phyloP scores from a whole-genome alignment of 192 early-diverging fungal species.

The Dispira simplex region DNA sequence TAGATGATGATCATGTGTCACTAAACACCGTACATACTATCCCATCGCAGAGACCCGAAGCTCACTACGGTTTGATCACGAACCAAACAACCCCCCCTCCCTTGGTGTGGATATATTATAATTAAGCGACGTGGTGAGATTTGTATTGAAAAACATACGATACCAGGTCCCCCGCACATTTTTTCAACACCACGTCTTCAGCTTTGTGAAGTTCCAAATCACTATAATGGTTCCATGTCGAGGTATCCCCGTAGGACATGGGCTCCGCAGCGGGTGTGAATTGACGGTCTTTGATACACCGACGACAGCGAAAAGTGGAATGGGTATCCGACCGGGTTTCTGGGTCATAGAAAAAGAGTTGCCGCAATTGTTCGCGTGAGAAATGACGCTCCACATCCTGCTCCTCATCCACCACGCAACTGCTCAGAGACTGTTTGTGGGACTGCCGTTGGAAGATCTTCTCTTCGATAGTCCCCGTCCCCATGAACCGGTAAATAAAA shows the following conservation, averaged over 20 bases:
- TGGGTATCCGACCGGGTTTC: constrained; percentile 60
- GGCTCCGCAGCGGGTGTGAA: constrained; percentile 37
- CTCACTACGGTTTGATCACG: too few relatives aligned
- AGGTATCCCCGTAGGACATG: constrained; percentile 66
- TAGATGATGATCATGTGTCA: too few relatives aligned
- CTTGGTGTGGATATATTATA: background rate
- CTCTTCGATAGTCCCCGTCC: constrained; percentile 96
- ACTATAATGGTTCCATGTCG: constrained; percentile 65
- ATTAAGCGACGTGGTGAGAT: constrained; percentile 26
- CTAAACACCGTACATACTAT: too few relatives aligned
- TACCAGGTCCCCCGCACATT: constrained; percentile 41
- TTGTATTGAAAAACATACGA: constrained; percentile 75
- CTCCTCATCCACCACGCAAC: constrained; percentile 91
- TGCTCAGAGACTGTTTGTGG: constrained; percentile 71
- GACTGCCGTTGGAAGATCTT: constrained; percentile 96
- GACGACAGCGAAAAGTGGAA: constrained; percentile 89
- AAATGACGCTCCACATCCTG: constrained; percentile 90
- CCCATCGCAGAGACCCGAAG: too few relatives aligned
- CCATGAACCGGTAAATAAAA: constrained; percentile 96
- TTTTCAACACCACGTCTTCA: constrained; percentile 41
- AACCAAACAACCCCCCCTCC: too few relatives aligned
- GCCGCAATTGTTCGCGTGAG: constrained; percentile 69
- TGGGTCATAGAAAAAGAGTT: constrained; percentile 59
- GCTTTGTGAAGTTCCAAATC: constrained; percentile 35
- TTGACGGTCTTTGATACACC: constrained; percentile 80